Conservation (phyloP, 1,139 yeast species). For the Scheffersomyces titani region DNA sequence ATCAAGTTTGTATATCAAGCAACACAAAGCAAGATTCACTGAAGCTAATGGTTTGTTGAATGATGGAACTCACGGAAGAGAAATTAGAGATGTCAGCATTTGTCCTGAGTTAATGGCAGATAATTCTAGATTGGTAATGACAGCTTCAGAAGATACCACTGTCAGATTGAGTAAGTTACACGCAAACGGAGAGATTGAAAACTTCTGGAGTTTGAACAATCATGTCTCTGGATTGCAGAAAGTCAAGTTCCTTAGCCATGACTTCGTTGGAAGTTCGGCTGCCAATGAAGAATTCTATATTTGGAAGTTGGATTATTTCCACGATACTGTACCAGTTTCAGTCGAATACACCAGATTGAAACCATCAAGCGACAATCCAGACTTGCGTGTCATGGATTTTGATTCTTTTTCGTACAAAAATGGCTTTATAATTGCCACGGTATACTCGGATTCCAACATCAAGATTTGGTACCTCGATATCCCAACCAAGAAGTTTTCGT, state of each 20-base stretch:
- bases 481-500: conserved; percentile 34
- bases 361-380: conserved; percentile 63
- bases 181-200: conserved; percentile 40
- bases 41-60: conserved; percentile 28
- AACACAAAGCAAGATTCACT: conserved; percentile 18
- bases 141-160: conserved; percentile 91
- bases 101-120: conserved; percentile 22
- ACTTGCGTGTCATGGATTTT: conserved; percentile 87
- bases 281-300: conserved; percentile 87
- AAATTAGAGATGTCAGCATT: conserved; percentile 68
- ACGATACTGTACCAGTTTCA: conserved; percentile 42
- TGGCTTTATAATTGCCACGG: conserved; percentile 62
- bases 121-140: conserved; percentile 47
- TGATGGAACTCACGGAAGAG: conserved; percentile 88
- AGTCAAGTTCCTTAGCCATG: conserved; percentile 58
- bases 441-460: conserved; percentile 82
- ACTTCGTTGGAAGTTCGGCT: conserved; percentile 60
- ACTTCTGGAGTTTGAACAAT: conserved; percentile 65
- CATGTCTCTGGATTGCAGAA: conserved; percentile 90
- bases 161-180: conserved; percentile 56
- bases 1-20: conserved; percentile 36
- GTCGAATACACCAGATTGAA: conserved; percentile 46
- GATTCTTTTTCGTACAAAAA: conserved; percentile 38
- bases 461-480: conserved; percentile 61
- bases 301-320: conserved; percentile 59